Conservation (phyloP, 2,329 filamentous ascomycete species). For the Arthrocladium fulminans region DNA sequence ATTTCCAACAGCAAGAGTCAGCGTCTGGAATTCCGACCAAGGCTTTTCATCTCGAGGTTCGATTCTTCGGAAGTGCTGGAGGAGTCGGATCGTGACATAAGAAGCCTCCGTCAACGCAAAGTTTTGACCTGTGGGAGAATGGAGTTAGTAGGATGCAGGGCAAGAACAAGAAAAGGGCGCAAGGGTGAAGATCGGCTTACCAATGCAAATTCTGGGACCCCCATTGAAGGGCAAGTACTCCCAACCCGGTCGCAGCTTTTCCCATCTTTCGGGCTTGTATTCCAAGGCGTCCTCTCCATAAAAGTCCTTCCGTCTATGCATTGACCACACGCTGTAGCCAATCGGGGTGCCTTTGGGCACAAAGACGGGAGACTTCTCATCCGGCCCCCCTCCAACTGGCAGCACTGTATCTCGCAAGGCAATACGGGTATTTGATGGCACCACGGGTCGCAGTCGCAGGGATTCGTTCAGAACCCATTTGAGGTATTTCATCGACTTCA, state of each 20-base stretch:
- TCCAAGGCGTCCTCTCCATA: slow-evolving; percentile 28
- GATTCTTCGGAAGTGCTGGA: slow-evolving; percentile 62
- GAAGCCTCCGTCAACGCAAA: slow-evolving; percentile 63
- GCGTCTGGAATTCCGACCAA: slow-evolving; percentile 17
- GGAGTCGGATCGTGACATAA: slow-evolving; percentile 62
- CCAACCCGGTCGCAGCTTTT: slow-evolving; percentile 21
- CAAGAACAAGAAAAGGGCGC: slow-evolving; percentile 9
- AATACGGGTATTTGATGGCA: slow-evolving; percentile 33
- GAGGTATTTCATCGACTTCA: slow-evolving; percentile 23
- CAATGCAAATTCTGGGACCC: slow-evolving; percentile 23
- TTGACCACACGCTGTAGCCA: slow-evolving; percentile 36
- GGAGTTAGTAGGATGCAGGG: not conserved
- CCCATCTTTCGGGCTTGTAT: slow-evolving; percentile 33
- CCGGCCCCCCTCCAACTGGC: slow-evolving; percentile 41
- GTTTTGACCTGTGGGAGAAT: slow-evolving; percentile 49
- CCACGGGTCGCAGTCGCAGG: slow-evolving; percentile 37
- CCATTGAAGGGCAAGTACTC: slow-evolving; percentile 24
- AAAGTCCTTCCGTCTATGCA: slow-evolving; percentile 25
- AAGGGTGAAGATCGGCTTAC: slow-evolving; percentile 6
- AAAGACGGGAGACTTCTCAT: slow-evolving; percentile 39
- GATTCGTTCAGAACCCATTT: slow-evolving; percentile 27
- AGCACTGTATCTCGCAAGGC: slow-evolving; percentile 36
- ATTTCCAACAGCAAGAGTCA: slow-evolving; percentile 71
- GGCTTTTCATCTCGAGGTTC: slow-evolving; percentile 30
- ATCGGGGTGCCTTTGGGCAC: slow-evolving; percentile 40